Evolutionary conservation across 192 early-diverging fungal genomes (phyloP).

Genomic region (Funneliformis mosseae): DNA sequence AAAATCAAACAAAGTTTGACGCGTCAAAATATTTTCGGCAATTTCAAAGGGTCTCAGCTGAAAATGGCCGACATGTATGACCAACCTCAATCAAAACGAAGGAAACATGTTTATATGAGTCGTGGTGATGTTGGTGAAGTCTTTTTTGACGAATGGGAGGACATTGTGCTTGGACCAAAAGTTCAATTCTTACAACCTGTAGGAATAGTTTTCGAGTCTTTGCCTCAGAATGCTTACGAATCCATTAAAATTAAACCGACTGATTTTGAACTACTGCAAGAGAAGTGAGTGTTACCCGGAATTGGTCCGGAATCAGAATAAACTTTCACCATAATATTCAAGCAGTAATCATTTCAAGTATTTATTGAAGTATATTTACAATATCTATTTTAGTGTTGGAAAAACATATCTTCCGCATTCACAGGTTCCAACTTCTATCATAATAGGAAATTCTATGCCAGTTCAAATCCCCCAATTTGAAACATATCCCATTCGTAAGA

Average conservation of each 20-base stretch:
- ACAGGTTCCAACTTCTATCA: constrained; percentile 10
- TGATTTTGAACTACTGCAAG: constrained; percentile 9
- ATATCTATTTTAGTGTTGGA: not conserved
- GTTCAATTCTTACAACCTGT: not conserved
- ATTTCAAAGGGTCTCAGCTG: too few relatives aligned
- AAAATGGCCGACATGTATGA: not conserved
- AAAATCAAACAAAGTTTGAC: too few relatives aligned
- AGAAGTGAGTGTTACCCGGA: not conserved
- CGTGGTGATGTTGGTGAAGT: constrained; percentile 27
- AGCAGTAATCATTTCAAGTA: not conserved
- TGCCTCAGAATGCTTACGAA: constrained; percentile 22
- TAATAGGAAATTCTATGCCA: constrained; percentile 2
- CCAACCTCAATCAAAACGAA: not conserved
- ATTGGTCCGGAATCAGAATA: not conserved
- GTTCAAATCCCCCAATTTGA: constrained; percentile 20
- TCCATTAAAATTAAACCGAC: constrained; percentile 23
- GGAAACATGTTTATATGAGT: not conserved
- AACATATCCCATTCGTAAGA: constrained; percentile 8
- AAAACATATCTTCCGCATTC: constrained; percentile 15
- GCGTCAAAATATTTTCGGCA: too few relatives aligned
- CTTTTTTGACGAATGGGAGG: constrained; percentile 20
- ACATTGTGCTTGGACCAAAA: constrained; percentile 1
- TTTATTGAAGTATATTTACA: not conserved
- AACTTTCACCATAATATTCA: not conserved
- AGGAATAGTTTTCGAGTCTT: not conserved